A percentile compares a stretch with the other conserved stretches of the same genome.
phyloP scores from a whole-genome alignment of 2,329 filamentous ascomycete species.

The Microcyclosporella mali region DNA sequence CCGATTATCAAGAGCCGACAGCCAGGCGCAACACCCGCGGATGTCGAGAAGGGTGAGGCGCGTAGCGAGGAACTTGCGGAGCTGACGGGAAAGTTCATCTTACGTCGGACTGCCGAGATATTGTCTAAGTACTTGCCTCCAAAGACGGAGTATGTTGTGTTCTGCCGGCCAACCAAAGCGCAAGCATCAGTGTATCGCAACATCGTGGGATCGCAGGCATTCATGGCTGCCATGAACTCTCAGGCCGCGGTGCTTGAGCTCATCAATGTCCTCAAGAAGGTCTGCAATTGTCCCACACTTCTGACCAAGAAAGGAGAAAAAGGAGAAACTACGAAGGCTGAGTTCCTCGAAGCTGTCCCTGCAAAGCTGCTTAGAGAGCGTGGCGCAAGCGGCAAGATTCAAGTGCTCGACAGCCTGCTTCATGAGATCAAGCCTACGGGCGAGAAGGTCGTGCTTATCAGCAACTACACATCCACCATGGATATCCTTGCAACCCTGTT shows the following conservation, averaged over 20 bases:
- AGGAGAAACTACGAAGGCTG: slow-evolving; percentile 30
- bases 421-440: slow-evolving; percentile 52
- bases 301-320: slow-evolving; percentile 46
- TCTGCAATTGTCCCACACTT: slow-evolving; percentile 65
- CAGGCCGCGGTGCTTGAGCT: slow-evolving; percentile 59
- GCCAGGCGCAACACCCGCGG: slow-evolving; percentile 54
- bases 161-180: slow-evolving; percentile 56
- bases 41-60: slow-evolving; percentile 58
- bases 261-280: slow-evolving; percentile 66
- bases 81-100: slow-evolving; percentile 58
- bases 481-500: slow-evolving; percentile 60
- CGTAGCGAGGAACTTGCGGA: slow-evolving; percentile 55
- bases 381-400: slow-evolving; percentile 58
- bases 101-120: slow-evolving; percentile 61
- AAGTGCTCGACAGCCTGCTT: slow-evolving; percentile 60
- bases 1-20: slow-evolving; percentile 60
- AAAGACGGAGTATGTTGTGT: slow-evolving; percentile 62
- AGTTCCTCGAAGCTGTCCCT: slow-evolving; percentile 42
- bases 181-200: slow-evolving; percentile 57
- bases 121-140: slow-evolving; percentile 59
- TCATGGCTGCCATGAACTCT: slow-evolving; percentile 56
- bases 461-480: slow-evolving; percentile 67
- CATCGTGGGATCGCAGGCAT: slow-evolving; percentile 59
- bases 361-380: slow-evolving; percentile 50
- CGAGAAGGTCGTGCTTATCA: slow-evolving; percentile 70